These are phyloP conservation scores for Arthroderma sp. DNA, from an alignment of 2,329 filamentous ascomycete species.

Conservation along the genomic window DNA sequence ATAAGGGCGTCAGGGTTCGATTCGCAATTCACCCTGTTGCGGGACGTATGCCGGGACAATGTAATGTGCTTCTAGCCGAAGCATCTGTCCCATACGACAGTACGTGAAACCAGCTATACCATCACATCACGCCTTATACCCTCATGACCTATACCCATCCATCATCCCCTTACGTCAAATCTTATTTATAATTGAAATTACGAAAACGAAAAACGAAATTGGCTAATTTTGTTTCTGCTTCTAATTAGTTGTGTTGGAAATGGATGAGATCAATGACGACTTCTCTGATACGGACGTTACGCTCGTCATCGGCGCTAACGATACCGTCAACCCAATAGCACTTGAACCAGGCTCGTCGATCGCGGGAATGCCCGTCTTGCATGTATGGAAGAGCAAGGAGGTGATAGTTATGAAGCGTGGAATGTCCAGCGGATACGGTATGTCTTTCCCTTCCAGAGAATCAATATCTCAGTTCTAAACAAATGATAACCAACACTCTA, in stretches of 20 bases:
- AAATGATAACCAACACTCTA: neutral
- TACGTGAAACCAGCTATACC: constrained; percentile 15
- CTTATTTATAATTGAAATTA: constrained; percentile 8
- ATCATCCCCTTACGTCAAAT: neutral
- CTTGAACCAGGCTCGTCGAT: constrained; percentile 72
- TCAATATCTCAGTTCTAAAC: constrained; percentile 1
- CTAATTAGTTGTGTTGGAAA: constrained; percentile 59
- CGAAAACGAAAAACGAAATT: neutral
- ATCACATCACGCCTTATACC: too few relatives aligned
- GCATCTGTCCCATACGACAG: constrained; percentile 78
- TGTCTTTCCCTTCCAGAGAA: constrained; percentile 18
- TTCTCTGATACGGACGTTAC: constrained; percentile 76
- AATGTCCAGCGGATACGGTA: constrained; percentile 75
- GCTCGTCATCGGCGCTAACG: constrained; percentile 81
- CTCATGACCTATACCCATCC: too few relatives aligned
- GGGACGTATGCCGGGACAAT: constrained; percentile 85
- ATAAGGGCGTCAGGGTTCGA: constrained; percentile 64
- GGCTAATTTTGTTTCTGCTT: neutral
- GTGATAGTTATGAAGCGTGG: constrained; percentile 88
- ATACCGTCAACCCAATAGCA: constrained; percentile 84
- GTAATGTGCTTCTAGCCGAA: constrained; percentile 80
- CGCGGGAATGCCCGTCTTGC: constrained; percentile 82
- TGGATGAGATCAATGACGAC: constrained; percentile 94
- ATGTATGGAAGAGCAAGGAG: constrained; percentile 89
- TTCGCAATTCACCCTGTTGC: constrained; percentile 87